Percentiles rank a stretch among this genome's conserved stretches.
Evolutionary conservation across 441 rosid species (phyloP).

Genomic region (Geranium incanum): DNA sequence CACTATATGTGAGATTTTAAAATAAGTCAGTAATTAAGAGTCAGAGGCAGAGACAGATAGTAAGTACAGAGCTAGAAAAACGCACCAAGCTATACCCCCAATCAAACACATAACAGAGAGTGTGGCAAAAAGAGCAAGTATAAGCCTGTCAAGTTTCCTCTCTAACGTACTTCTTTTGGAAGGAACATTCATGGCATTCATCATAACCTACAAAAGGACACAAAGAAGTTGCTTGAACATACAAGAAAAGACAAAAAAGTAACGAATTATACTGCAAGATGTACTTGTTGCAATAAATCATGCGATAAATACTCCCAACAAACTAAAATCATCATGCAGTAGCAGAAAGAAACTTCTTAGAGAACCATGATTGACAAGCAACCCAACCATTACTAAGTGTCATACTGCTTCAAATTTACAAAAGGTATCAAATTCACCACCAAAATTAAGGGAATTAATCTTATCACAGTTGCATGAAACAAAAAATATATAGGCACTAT

Average conservation of each 20-base stretch:
- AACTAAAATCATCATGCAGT: neutral
- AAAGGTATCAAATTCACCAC: conserved; percentile 3
- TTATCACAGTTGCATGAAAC: conserved; percentile 1
- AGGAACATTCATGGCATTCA: conserved; percentile 99
- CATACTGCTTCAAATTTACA: neutral
- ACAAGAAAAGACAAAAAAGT: conserved; percentile 9
- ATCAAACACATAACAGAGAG: conserved; percentile 79
- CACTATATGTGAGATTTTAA: neutral
- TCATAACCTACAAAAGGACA: conserved; percentile 74
- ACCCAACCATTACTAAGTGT: conserved; percentile 8
- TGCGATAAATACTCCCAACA: neutral
- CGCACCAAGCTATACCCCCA: conserved; percentile 91
- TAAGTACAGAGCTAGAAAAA: conserved; percentile 18
- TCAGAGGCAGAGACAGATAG: neutral
- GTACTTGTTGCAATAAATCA: neutral
- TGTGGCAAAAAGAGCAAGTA: conserved; percentile 73
- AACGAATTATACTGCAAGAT: neutral
- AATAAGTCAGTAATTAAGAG: neutral
- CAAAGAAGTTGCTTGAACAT: conserved; percentile 14
- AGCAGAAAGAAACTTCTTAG: neutral
- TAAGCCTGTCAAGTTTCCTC: conserved; percentile 97
- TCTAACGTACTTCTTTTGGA: conserved; percentile 98
- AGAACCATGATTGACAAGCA: conserved; percentile 1
- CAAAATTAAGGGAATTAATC: neutral
- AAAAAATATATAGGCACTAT: neutral